These are phyloP conservation scores for Termitomyces sp. DNA, from an alignment of 768 basidiomycete genomes.

Conservation along the genomic window DNA sequence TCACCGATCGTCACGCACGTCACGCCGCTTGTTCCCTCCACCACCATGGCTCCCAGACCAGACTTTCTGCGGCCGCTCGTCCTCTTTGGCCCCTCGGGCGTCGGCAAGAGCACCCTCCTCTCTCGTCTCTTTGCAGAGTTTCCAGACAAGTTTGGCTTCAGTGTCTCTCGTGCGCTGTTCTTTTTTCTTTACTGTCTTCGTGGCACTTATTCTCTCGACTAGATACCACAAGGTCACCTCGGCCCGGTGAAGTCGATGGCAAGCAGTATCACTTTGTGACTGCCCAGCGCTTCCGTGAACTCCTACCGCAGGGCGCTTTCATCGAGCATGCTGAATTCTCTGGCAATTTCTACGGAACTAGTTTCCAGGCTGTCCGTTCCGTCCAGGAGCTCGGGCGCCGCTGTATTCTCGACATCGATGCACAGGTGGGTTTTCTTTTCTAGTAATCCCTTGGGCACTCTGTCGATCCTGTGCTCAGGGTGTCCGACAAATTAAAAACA, in stretches of 20 bases:
- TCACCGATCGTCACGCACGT: constrained; percentile 6
- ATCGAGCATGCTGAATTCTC: constrained; percentile 95
- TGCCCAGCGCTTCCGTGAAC: constrained; percentile 62
- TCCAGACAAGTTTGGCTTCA: constrained; percentile 88
- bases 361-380: constrained; percentile 66
- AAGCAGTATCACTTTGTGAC: constrained; percentile 86
- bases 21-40: background rate
- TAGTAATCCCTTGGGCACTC: background rate
- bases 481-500: constrained; percentile 86
- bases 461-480: constrained; percentile 50
- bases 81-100: constrained; percentile 88
- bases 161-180: constrained; percentile 71
- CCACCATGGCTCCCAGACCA: constrained; percentile 18
- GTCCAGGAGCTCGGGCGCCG: constrained; percentile 68
- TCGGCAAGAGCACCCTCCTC: constrained; percentile 92
- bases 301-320: constrained; percentile 72
- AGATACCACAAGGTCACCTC: constrained; percentile 89
- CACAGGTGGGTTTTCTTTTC: constrained; percentile 59
- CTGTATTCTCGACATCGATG: constrained; percentile 95
- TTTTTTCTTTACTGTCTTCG: constrained; percentile 4
- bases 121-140: constrained; percentile 73
- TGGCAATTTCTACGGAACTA: constrained; percentile 91
- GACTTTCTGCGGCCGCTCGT: constrained; percentile 73
- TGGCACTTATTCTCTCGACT: constrained; percentile 6
- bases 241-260: constrained; percentile 80